phyloP scores from a whole-genome alignment of 2,329 filamentous ascomycete genomes.

The Pseudocercospora pini-densiflorae region DNA sequence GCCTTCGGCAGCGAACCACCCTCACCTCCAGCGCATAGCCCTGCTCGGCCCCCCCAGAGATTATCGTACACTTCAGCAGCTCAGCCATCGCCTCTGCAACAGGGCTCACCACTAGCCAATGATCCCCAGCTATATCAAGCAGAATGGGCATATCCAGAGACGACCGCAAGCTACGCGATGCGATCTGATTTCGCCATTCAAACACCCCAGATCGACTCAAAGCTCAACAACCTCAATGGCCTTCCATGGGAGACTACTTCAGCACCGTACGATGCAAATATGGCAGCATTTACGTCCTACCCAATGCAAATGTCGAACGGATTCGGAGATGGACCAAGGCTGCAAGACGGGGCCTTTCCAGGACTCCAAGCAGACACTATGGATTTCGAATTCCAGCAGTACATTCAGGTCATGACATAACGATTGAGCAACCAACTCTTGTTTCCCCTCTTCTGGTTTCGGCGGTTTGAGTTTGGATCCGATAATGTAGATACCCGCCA shows the following conservation, averaged over 20 bases:
- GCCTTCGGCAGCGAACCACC: conserved; percentile 35
- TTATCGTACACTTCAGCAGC: conserved; percentile 16
- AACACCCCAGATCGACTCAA: conserved; percentile 21
- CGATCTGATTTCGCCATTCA: conserved; percentile 30
- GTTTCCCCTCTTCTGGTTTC: background rate
- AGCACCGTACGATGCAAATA: conserved; percentile 20
- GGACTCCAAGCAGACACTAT: conserved; percentile 26
- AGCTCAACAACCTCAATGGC: conserved; percentile 6
- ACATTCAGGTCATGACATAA: conserved; percentile 33
- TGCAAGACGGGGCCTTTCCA: conserved; percentile 16
- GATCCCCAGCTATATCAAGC: conserved; percentile 39
- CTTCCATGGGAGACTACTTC: conserved; percentile 19
- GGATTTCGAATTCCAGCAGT: conserved; percentile 39
- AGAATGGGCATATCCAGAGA: conserved; percentile 33
- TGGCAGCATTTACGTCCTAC: conserved; percentile 16
- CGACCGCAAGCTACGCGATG: conserved; percentile 29
- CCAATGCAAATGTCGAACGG: conserved; percentile 18
- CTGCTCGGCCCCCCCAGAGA: conserved; percentile 21
- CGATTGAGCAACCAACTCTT: background rate
- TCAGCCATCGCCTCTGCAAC: conserved; percentile 33
- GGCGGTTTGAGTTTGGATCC: conserved; percentile 8
- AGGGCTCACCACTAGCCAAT: conserved; percentile 30
- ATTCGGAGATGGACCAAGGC: conserved; percentile 18
- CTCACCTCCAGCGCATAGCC: conserved; percentile 32
- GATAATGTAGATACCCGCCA: conserved; percentile 10